Evolutionary conservation across 345 rosid species (phyloP).

Genomic region (Boechera divaricarpa): DNA sequence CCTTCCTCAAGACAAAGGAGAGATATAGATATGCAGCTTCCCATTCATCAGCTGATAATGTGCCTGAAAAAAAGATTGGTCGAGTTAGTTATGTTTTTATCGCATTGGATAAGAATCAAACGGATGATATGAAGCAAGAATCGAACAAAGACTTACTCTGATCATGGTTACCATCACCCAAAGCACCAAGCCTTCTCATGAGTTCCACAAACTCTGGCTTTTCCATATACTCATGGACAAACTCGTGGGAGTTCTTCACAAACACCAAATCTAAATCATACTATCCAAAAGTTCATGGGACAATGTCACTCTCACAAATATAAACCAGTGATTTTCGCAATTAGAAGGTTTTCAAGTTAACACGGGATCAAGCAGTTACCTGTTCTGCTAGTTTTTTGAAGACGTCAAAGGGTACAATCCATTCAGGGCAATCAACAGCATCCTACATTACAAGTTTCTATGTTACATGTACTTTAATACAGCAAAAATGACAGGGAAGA

Average conservation of each 20-base stretch:
- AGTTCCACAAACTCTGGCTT: constrained; percentile 76
- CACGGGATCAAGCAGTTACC: constrained; percentile 47
- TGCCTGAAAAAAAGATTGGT: constrained; percentile 53
- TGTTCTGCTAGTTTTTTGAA: constrained; percentile 94
- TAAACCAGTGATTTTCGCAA: neutral
- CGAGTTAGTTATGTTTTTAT: neutral
- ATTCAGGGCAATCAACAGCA: constrained; percentile 98
- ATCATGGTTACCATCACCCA: constrained; percentile 95
- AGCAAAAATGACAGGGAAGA: neutral
- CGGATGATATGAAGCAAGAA: constrained; percentile 3
- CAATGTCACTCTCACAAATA: constrained; percentile 16
- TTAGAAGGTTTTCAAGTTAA: neutral
- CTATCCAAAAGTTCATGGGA: constrained; percentile 52
- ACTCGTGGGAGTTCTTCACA: constrained; percentile 92
- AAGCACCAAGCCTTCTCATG: constrained; percentile 93
- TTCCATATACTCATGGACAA: constrained; percentile 83
- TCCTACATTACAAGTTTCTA: constrained; percentile 57
- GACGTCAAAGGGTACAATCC: constrained; percentile 93
- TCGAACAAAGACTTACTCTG: constrained; percentile 58
- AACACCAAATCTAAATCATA: constrained; percentile 85
- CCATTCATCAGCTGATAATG: constrained; percentile 93
- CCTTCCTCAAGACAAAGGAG: constrained; percentile 89
- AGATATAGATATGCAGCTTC: constrained; percentile 90
- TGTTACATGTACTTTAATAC: constrained; percentile 4
- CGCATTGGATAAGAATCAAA: neutral